Percentiles rank a stretch among this genome's conserved stretches.
phyloP scores from a whole-genome alignment of 768 basidiomycete species.

The Coprinopsis strossmayeri region DNA sequence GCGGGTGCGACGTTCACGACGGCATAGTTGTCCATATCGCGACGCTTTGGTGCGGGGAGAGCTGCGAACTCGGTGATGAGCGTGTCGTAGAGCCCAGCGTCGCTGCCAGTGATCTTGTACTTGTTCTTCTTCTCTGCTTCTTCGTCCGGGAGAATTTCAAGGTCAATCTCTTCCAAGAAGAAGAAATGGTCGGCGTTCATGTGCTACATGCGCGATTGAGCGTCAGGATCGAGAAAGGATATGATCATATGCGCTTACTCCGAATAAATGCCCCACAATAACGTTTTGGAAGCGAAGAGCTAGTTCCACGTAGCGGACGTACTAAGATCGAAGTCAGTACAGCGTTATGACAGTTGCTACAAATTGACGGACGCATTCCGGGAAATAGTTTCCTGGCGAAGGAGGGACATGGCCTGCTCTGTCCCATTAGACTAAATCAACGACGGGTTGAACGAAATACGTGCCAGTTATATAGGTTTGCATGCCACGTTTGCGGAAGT shows the following conservation, averaged over 20 bases:
- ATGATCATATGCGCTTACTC: conserved; percentile 36
- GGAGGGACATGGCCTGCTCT: conserved; percentile 74
- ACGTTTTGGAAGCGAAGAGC: conserved; percentile 83
- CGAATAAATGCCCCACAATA: conserved; percentile 79
- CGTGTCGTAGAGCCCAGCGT: conserved; percentile 37
- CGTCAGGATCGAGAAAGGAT: conserved; percentile 11
- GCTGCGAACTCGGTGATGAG: conserved; percentile 61
- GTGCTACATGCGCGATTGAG: conserved; percentile 40
- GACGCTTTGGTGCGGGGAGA: conserved; percentile 46
- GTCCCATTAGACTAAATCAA: conserved; percentile 21
- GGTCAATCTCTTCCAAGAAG: conserved; percentile 47
- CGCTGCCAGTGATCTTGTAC: not conserved
- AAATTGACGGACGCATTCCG: conserved; percentile 75
- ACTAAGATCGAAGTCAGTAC: no score
- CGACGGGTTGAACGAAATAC: conserved; percentile 8
- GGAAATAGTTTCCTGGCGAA: conserved; percentile 71
- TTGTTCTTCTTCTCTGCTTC: no score
- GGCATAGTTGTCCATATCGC: conserved; percentile 60
- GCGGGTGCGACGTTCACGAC: conserved; percentile 78
- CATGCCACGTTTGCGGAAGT: conserved; percentile 63
- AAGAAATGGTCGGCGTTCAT: conserved; percentile 81
- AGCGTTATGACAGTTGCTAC: no score
- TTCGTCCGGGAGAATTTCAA: conserved; percentile 33
- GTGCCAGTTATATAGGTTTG: conserved; percentile 18
- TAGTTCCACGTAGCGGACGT: conserved; percentile 65